Conservation (phyloP, 345 rosid genomes). For the Citrus maxima region DNA sequence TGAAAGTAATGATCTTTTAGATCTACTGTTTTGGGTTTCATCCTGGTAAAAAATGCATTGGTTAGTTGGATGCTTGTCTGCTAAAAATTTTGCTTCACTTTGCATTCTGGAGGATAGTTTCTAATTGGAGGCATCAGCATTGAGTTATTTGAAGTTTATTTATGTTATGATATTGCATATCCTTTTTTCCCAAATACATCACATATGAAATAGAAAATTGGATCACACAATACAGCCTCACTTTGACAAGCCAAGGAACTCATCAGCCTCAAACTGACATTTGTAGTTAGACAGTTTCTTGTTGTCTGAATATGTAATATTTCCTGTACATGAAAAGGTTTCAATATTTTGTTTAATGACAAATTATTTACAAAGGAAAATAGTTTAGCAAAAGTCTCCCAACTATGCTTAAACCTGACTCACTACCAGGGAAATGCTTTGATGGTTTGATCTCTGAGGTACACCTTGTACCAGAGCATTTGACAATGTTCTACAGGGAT, state of each 20-base stretch:
- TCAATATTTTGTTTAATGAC: not conserved
- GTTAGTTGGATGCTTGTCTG: not conserved
- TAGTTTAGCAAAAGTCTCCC: not conserved
- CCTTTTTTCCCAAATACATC: not conserved
- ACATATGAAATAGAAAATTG: not conserved
- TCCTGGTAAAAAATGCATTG: not conserved
- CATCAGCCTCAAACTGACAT: not conserved
- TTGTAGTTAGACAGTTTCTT: not conserved
- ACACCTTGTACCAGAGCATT: not conserved
- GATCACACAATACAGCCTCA: not conserved
- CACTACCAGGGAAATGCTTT: not conserved
- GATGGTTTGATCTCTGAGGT: not conserved
- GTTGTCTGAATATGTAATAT: not conserved
- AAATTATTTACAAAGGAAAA: not conserved
- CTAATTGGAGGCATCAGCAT: not conserved
- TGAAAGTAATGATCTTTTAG: not conserved
- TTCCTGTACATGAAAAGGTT: not conserved
- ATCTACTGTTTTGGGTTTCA: not conserved
- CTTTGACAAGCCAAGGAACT: not conserved
- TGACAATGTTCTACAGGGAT: not conserved
- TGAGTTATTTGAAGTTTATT: not conserved
- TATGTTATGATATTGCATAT: not conserved
- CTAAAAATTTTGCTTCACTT: not conserved
- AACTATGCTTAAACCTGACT: not conserved
- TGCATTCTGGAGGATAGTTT: not conserved